Evolutionary conservation across 1,284 basidiomycete genomes (phyloP), one percentile per base, ranked within the genome.

Genomic region (Retiboletus fuscus): DNA sequence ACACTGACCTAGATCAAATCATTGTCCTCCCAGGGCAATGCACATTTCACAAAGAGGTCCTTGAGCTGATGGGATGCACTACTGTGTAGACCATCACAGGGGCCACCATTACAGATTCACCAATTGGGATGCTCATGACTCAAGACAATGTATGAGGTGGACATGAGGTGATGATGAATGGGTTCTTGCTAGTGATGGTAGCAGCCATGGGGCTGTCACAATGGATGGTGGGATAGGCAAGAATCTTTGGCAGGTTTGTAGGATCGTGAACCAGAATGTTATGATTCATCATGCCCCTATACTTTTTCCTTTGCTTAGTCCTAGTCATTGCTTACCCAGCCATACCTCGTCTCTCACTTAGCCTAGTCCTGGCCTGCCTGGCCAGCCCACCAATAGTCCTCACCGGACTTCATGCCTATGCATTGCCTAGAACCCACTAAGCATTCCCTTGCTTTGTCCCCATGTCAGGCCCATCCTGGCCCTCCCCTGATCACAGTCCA

Each of bases 101-200:
- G 82, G 99, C 97, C 43, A 98, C 95, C n/a, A 97, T 99, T 57
- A 92, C 89, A 1, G 98, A 97, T 0, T 97, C 97, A 3, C 91
- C 93, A 1, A 88, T 99, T 61, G 91, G 91, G 72, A 95, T 95
- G 12, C 88, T n/a, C n/a, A n/a, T n/a, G n/a, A n/a, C n/a, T 98
- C 65, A 75, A 68, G 66, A 68, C 79, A 0, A 77, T 78, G 68
- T 95, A 95, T 51, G 88, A 92, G 75, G 91, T 99, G 34, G 96
- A 99, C 81, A 99, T 99, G 98, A 98, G 84, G 92, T 94, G 26
- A 99, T 99, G 98, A 99, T 97, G 16, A 97, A 99, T 82, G 97
- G 97, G 11, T 99, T 99, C 87, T 89, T 99, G n/a, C n/a, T n/a
- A n/a, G n/a, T n/a, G 82, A 99, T 97, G 1, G 97, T 98, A 2